phyloP scores from a whole-genome alignment of 768 basidiomycete genomes.

The Pulveroboletus ravenelii region DNA sequence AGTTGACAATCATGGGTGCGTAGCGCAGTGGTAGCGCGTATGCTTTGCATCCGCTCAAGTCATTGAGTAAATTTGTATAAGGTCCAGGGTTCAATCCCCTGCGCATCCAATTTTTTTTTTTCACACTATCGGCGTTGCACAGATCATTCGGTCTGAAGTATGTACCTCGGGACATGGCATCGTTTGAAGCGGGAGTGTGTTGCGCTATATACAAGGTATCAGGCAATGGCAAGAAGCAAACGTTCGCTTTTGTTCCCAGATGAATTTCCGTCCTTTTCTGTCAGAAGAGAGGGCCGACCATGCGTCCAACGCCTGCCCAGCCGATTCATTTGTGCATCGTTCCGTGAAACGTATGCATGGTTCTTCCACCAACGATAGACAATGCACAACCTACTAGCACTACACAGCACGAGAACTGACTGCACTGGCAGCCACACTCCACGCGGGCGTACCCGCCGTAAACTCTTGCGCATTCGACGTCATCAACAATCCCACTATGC shows the following conservation, averaged over 20 bases:
- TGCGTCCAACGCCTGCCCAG: too few species aligned
- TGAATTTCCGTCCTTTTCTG: too few species aligned
- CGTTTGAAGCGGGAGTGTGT: too few species aligned
- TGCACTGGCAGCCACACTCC: slow-evolving; percentile 24
- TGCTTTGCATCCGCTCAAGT: slow-evolving; percentile 33
- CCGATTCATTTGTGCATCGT: too few species aligned
- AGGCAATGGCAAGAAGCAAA: too few species aligned
- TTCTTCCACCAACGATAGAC: neutral
- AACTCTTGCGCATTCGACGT: slow-evolving; percentile 63
- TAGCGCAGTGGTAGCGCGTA: slow-evolving; percentile 40
- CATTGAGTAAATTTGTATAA: slow-evolving; percentile 30
- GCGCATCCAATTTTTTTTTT: slow-evolving; percentile 35
- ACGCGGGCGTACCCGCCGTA: slow-evolving; percentile 31
- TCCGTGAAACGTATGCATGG: neutral
- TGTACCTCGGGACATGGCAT: too few species aligned
- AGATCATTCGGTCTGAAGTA: too few species aligned
- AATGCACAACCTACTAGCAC: slow-evolving; percentile 22
- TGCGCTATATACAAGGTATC: too few species aligned
- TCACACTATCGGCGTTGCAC: too few species aligned
- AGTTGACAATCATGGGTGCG: slow-evolving; percentile 8
- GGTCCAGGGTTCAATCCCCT: slow-evolving; percentile 43
- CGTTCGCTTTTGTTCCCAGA: too few species aligned
- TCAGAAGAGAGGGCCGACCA: too few species aligned
- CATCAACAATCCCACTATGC: slow-evolving; percentile 76
- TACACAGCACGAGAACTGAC: slow-evolving; percentile 34